These are phyloP conservation scores for Jackrogersella minutella DNA, from an alignment of 495 filamentous ascomycete species.

Conservation along the genomic window DNA sequence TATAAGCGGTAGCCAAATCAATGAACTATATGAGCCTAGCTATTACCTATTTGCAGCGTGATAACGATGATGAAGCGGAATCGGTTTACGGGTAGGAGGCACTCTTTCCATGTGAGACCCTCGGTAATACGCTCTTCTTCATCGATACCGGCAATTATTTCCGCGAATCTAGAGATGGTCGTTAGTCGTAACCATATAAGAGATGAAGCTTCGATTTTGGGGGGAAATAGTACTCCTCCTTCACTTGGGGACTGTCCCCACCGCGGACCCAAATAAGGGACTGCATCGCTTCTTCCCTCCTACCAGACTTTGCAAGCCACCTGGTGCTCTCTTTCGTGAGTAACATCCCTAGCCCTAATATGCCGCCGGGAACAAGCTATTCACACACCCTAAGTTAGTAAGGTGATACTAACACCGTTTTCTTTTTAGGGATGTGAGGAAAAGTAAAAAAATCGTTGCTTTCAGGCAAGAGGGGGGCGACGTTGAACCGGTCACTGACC, in stretches of 20 bases:
- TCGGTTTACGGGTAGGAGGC: slow-evolving; percentile 54
- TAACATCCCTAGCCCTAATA: slow-evolving; percentile 55
- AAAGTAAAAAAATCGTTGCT: too few species aligned
- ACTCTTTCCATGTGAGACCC: slow-evolving; percentile 55
- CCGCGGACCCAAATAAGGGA: slow-evolving; percentile 58
- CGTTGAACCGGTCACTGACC: slow-evolving; percentile 7
- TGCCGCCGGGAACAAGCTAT: slow-evolving; percentile 50
- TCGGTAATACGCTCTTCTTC: slow-evolving; percentile 56
- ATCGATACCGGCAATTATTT: slow-evolving; percentile 54
- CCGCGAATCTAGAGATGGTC: slow-evolving; percentile 43
- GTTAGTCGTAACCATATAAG: not conserved
- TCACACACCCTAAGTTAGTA: not conserved
- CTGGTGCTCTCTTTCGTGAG: slow-evolving; percentile 56
- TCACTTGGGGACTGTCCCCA: slow-evolving; percentile 47
- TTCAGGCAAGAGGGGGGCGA: too few species aligned
- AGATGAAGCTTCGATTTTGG: not conserved
- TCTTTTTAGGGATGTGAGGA: too few species aligned
- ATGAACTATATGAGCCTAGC: not conserved
- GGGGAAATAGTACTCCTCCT: slow-evolving; percentile 44
- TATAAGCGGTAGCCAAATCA: not conserved
- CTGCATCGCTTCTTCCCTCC: slow-evolving; percentile 55
- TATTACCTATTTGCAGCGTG: slow-evolving; percentile 49
- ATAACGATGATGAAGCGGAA: slow-evolving; percentile 53
- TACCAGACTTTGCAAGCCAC: slow-evolving; percentile 57
- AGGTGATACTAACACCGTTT: too few species aligned